Evolutionary conservation across 192 early-diverging fungal genomes (phyloP).

Genomic region (Linnemannia elongata): DNA sequence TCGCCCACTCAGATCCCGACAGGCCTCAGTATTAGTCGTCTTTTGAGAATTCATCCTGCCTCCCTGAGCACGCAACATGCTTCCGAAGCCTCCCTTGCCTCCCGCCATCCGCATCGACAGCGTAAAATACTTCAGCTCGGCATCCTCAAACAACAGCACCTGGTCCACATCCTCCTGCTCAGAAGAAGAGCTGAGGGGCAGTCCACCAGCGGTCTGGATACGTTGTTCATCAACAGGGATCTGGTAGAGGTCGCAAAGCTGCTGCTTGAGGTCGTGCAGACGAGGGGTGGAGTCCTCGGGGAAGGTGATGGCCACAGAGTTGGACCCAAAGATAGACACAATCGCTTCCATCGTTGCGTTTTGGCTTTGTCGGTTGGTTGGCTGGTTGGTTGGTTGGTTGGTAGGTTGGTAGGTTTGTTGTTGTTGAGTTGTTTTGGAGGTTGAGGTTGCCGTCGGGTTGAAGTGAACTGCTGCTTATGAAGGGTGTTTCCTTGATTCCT

Average conservation of each 20-base stretch:
- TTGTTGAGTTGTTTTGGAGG: too few relatives aligned
- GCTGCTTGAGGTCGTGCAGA: constrained; percentile 55
- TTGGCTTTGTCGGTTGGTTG: neutral
- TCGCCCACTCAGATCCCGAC: constrained; percentile 92
- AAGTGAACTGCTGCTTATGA: neutral
- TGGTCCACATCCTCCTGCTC: constrained; percentile 46
- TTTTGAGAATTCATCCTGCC: constrained; percentile 90
- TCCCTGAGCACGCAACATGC: constrained; percentile 93
- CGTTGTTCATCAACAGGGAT: constrained; percentile 60
- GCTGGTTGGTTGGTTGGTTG: too few relatives aligned
- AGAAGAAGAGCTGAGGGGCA: constrained; percentile 23
- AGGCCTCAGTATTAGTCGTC: constrained; percentile 91
- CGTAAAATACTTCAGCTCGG: constrained; percentile 46
- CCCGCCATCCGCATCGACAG: constrained; percentile 73
- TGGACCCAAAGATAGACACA: constrained; percentile 48
- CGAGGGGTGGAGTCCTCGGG: constrained; percentile 27
- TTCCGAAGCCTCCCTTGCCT: constrained; percentile 98
- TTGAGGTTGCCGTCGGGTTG: too few relatives aligned
- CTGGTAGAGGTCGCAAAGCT: constrained; percentile 38
- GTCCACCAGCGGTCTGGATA: constrained; percentile 58
- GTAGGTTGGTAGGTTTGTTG: too few relatives aligned
- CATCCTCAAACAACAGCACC: constrained; percentile 49
- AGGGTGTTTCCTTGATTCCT: too few relatives aligned
- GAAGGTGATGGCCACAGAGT: constrained; percentile 43
- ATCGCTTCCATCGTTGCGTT: constrained; percentile 40